Base-by-base conservation (phyloP, 345 rosid species). In the Cochlearia excelsa region DNA sequence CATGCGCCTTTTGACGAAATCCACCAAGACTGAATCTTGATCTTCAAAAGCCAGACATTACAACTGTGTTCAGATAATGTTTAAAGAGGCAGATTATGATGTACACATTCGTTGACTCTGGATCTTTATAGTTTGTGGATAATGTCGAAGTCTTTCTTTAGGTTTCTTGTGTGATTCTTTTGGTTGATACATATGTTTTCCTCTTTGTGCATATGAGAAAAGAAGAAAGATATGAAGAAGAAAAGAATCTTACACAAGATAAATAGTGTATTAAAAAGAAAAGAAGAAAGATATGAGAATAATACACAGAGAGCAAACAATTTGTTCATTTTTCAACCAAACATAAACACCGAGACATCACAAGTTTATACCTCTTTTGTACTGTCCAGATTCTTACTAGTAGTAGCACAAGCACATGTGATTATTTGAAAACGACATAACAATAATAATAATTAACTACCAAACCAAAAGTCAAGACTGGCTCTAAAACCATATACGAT, bases 1-100 rank as follows among this genome's bases (percentile, higher is more conserved):
- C 79, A 84, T 40, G 92, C 97, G 0, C 83, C 90, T 10, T 85
- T 73, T 0, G 86, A 84, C 51, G 92, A 87, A 57, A 40, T 81
- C 63, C 90, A 80, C 79, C 80, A 74, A 77, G 91, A 83, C 67
- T 84, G 75, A 77, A 54, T 38, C 38, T 44, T 44, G 23, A 45
- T 31, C 29, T 26, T 38, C 23, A 16, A 16, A 16, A 16, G 23
- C 23, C 23, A 16, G 23, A 16, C 23, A 16, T 16, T 48, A 48
- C 23, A 40, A 40, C 50, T 31, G 34, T 65, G 39, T 29, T 46
- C 54, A 35, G 44, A 44, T 53, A 26, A n/a, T 44, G 68, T 33
- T 51, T 16, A 16, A 7, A 26, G 16, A 54, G 58, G 58, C 26
- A 10, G 30, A 16, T 58, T 26, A 59, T 46, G 43, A 26, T 43